Base-by-base conservation (phyloP, 106 monocot genomes). In the Chionographis japonica region DNA sequence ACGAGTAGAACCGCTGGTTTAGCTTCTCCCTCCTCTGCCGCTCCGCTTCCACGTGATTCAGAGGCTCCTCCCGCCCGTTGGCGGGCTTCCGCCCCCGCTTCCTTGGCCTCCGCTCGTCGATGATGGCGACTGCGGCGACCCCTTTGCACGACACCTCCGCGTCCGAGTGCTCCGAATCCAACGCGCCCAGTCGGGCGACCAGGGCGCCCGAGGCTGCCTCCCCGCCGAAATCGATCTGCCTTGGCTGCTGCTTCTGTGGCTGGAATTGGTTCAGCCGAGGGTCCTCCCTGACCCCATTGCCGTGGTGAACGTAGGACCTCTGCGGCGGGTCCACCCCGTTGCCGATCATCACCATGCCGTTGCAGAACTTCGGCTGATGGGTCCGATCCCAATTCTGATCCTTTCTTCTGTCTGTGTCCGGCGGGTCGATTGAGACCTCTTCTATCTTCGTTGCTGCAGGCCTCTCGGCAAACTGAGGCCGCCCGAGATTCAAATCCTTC, bases 11-110 rank as follows among this genome's bases (percentile, higher is more conserved):
- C 75, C 88, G 17, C 79, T 89, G 88, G 68, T 89, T 89, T 10
- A 89, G 88, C 76, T 89, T 89, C 82, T 89, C 88, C 53, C 88
- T 71, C 38, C 88, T 68, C 67, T 89, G 88, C 52, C 88, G 67
- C 79, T 89, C 88, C 0, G 88, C 88, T 72, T 89, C 88, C 12
- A 89, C 88, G 62, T 88, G 83, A 41, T 83, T 83, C 2, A 88
- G 76, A 3, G 88, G 88, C 63, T 88, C 88, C 54, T 88, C 88
- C 17, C 88, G 60, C 1, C 88, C 88, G 19, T 88, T 88, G 0
- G 88, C 88, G 1, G 88, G 88, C 74, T 84, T 88, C 70, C 88
- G 58, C 2, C 88, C 88, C 35, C 88, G 72, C 73, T 88, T 88
- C 68, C 81, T 69, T 2, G 87, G 87, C 58, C 77, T 70, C 60